Base-by-base conservation (phyloP, 176 grass and related monocot genomes). In the Tillandsia leiboldiana region DNA sequence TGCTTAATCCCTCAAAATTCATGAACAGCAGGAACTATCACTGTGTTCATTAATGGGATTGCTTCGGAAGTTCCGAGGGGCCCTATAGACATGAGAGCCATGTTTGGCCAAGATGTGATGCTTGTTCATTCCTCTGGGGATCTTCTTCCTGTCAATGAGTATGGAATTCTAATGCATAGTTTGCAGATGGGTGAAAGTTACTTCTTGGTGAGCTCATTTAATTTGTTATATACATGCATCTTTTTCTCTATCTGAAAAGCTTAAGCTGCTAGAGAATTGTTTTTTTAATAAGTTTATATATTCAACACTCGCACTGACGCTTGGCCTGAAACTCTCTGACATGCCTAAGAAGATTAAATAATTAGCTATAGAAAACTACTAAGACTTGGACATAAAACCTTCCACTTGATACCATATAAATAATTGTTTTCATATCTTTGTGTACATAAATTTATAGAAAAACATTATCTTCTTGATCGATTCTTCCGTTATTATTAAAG, bases 161-260 rank as follows among this genome's bases (percentile, higher is more conserved):
- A 85, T 3, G 93, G 93, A 20, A 70, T 96, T 69, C 86, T 96
- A 63, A 77, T 67, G 73, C 82, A 96, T 47, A 84, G 65, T 84
- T 75, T 96, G 81, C 89, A 89, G 76, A 84, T 89, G 83, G 92
- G 92, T 7, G 92, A 96, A 77, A 96, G 86, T 72, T 96, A 96
- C 71, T 96, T 85, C 84, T n/a, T 90, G 70, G 93, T 96, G 51
- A 77, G 78, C 65, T 26, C 14, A 1, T 6, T 42, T 42, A 42
- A 42, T 33, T 29, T 29, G 15, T 1, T 59, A 18, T 59, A 18
- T 8, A 59, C 5, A 10, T 42, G 20, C 3, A 0, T 4, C 5
- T 42, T 42, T 6, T 4, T 33, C 29, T 42, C 4, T 42, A 42
- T 7, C 3, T 42, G 5, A 5, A 42, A 42, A 42, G 7, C 33